Evolutionary conservation across 108 stramenopile genomes (phyloP).

Genomic region (Pseudonitzschia pungens): DNA sequence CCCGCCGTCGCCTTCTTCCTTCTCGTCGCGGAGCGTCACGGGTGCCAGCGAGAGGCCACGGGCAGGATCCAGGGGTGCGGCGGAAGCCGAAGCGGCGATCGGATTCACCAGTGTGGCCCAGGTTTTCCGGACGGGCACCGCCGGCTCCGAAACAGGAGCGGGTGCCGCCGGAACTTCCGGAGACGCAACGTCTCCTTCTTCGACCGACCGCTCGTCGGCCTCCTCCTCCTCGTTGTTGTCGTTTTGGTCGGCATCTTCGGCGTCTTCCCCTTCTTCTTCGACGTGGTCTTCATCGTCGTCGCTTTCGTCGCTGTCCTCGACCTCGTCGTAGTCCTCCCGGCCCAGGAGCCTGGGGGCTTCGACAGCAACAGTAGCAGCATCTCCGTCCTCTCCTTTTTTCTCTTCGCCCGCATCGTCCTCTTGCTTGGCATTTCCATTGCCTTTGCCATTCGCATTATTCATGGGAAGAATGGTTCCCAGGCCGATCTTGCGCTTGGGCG

Average conservation of each 20-base stretch:
- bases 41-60: not conserved
- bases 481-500: slow-evolving; percentile 74
- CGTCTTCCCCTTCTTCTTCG: no score
- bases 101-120: slow-evolving; percentile 75
- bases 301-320: slow-evolving; percentile 24
- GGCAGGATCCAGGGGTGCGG: not conserved
- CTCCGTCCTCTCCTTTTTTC: slow-evolving; percentile 3
- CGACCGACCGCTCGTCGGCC: no score
- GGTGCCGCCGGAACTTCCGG: not conserved
- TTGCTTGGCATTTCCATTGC: not conserved
- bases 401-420: slow-evolving; percentile 2
- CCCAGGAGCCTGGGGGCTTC: not conserved
- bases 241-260: slow-evolving; percentile 42
- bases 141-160: no score
- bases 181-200: no score
- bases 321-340: slow-evolving; percentile 17
- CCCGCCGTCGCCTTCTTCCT: slow-evolving; percentile 1
- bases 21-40: not conserved
- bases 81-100: not conserved
- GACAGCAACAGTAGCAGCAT: not conserved
- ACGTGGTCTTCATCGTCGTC: slow-evolving; percentile 51
- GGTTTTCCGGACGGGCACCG: slow-evolving; percentile 8
- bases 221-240: slow-evolving; percentile 9
- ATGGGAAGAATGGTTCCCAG: slow-evolving; percentile 46
- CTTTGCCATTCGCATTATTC: slow-evolving; percentile 8